Conservation (phyloP, 2,329 filamentous ascomycete genomes). For the Ceratocystis alfenasii region DNA sequence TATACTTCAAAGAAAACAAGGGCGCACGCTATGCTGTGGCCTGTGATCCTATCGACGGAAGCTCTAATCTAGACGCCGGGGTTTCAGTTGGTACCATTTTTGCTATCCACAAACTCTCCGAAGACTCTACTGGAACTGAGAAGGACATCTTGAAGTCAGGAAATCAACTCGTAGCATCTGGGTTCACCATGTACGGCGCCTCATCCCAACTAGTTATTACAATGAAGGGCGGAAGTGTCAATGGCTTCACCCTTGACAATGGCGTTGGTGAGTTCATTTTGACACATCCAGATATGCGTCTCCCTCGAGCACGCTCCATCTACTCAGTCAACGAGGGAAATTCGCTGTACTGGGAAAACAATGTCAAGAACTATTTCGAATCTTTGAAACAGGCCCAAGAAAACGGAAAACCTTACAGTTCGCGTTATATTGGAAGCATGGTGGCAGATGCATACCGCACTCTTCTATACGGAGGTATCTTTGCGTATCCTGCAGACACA, state of each 20-base stretch:
- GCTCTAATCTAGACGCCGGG: slow-evolving; percentile 92
- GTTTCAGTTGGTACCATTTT: slow-evolving; percentile 98
- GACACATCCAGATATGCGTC: slow-evolving; percentile 85
- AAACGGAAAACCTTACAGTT: slow-evolving; percentile 78
- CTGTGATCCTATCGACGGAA: slow-evolving; percentile 96
- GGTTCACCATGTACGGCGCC: slow-evolving; percentile 99
- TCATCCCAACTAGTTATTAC: slow-evolving; percentile 94
- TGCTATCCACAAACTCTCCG: slow-evolving; percentile 77
- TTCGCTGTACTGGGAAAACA: slow-evolving; percentile 87
- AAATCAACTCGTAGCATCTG: slow-evolving; percentile 79
- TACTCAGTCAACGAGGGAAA: slow-evolving; percentile 99
- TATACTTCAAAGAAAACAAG: slow-evolving; percentile 66
- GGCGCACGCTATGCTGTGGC: slow-evolving; percentile 86
- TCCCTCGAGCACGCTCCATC: slow-evolving; percentile 69
- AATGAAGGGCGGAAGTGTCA: slow-evolving; percentile 83
- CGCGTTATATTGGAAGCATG: slow-evolving; percentile 95
- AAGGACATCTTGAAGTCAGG: slow-evolving; percentile 84
- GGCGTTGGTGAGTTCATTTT: slow-evolving; percentile 97
- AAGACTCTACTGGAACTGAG: slow-evolving; percentile 59
- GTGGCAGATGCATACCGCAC: slow-evolving; percentile 97
- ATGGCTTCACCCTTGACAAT: slow-evolving; percentile 96
- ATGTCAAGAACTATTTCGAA: slow-evolving; percentile 78
- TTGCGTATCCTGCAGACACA: slow-evolving; percentile 94
- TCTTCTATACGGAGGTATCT: slow-evolving; percentile 87
- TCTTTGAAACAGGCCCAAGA: slow-evolving; percentile 69